Conservation (phyloP, 805 yeast species). For the Clavispora carvajalis region DNA sequence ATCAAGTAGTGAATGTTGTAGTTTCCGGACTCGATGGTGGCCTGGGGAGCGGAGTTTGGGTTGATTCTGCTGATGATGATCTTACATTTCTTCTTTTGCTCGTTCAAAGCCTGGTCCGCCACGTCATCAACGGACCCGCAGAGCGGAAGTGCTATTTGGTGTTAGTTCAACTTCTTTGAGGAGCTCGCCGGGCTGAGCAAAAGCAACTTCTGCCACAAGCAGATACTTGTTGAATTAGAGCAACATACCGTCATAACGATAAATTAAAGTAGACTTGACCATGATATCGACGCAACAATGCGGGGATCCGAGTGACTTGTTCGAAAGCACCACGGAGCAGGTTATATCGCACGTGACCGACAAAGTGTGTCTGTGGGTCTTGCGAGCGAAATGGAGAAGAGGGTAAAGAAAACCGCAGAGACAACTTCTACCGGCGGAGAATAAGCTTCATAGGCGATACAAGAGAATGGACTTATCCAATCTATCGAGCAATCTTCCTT, state of each 20-base stretch:
- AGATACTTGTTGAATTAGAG: too few relatives aligned
- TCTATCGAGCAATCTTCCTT: constrained; percentile 50
- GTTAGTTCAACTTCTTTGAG: too few relatives aligned
- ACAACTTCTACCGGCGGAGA: too few relatives aligned
- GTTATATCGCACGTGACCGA: neutral
- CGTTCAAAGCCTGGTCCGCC: constrained; percentile 52
- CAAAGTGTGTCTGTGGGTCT: neutral
- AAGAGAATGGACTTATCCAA: constrained; percentile 68
- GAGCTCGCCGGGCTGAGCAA: too few relatives aligned
- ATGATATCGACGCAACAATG: too few relatives aligned
- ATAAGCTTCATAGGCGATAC: too few relatives aligned
- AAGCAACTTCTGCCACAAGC: too few relatives aligned
- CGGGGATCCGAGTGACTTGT: neutral
- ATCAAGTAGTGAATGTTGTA: constrained; percentile 74
- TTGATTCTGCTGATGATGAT: constrained; percentile 68
- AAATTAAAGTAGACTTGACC: constrained; percentile 65
- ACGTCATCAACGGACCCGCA: constrained; percentile 86
- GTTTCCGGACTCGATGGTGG: constrained; percentile 73
- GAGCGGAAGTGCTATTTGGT: constrained; percentile 67
- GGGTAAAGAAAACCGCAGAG: neutral
- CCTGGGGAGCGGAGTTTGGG: constrained; percentile 76
- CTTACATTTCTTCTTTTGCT: constrained; percentile 82
- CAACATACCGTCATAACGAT: constrained; percentile 56
- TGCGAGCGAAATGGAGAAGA: neutral
- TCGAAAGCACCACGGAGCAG: neutral